phyloP scores from a whole-genome alignment of 352 stramenopile species.

The Globisporangium canariense region DNA sequence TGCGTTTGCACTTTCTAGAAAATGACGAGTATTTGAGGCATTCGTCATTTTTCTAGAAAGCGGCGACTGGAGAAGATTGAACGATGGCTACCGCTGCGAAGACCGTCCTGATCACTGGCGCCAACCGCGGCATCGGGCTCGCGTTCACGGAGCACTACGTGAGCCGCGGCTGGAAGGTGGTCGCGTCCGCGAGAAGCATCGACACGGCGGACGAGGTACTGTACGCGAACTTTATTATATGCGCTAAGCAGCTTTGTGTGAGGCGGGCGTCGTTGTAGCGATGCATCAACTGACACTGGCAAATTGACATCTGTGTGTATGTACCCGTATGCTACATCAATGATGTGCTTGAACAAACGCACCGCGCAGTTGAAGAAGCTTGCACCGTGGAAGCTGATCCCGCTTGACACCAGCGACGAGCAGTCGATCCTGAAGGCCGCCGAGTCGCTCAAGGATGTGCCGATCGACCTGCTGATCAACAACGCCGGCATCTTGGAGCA shows the following conservation, averaged over 20 bases:
- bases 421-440: slow-evolving; percentile 41
- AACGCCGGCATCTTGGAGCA: slow-evolving; percentile 47
- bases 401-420: slow-evolving; percentile 52
- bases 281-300: not conserved
- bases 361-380: slow-evolving; percentile 28
- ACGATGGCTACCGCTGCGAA: slow-evolving; percentile 17
- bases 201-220: slow-evolving; percentile 16
- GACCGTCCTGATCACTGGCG: slow-evolving; percentile 36
- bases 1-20: too few relatives aligned
- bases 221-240: not conserved
- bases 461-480: slow-evolving; percentile 74
- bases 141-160: slow-evolving; percentile 31
- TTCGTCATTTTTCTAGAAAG: not conserved
- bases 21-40: too few relatives aligned
- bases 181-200: slow-evolving; percentile 22
- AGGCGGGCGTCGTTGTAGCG: not conserved
- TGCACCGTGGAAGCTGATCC: slow-evolving; percentile 41
- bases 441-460: slow-evolving; percentile 31
- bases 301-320: not conserved
- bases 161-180: slow-evolving; percentile 27
- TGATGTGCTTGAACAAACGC: not conserved
- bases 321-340: too few relatives aligned
- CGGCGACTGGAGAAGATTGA: not conserved
- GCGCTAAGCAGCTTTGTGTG: not conserved
- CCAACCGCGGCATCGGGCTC: slow-evolving; percentile 33